Base-by-base conservation (phyloP, 2,329 filamentous ascomycete species). In the Decorospora gaudefroyi region DNA sequence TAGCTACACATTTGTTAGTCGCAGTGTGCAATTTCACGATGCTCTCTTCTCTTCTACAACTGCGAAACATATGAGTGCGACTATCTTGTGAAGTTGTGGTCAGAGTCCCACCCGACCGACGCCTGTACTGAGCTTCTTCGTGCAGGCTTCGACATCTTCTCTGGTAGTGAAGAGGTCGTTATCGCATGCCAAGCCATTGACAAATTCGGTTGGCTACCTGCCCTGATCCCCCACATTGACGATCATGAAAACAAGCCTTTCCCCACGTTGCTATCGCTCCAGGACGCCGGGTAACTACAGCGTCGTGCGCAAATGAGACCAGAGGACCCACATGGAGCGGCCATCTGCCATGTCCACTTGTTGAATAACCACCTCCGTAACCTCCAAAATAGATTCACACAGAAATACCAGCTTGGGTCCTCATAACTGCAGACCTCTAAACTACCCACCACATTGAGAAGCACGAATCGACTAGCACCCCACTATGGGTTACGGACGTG, bases 401-500 rank as follows among this genome's bases (percentile, higher is more conserved):
- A n/a, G n/a, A n/a, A n/a, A n/a, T n/a, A n/a, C n/a, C n/a, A n/a
- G n/a, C n/a, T n/a, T n/a, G n/a, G n/a, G n/a, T n/a, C n/a, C n/a
- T n/a, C n/a, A n/a, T n/a, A n/a, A n/a, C n/a, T n/a, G n/a, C 21
- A 40, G 9, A 40, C 12, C 19, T 3, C 13, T 7, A 29, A 11
- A 27, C 22, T 11, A 8, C 22, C 12, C 6, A 19, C 11, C 6
- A 30, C 31, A 34, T 4, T 13, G 22, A 42, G 17, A 9, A 12
- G 9, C n/a, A 25, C 18, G 9, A n/a, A 29, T 17, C 10, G 6
- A 18, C 33, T 32, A 16, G 1, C n/a, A 32, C 13, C 8, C 23
- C 18, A 53, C 34, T 21, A 70, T 64, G 61, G 58, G 62, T 40
- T 64, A 64, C 51, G 74, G 74, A 35, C 70, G 74, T 31, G 74